phyloP scores from a whole-genome alignment of 192 early-diverging fungal genomes.

The Coemansia sp. region DNA sequence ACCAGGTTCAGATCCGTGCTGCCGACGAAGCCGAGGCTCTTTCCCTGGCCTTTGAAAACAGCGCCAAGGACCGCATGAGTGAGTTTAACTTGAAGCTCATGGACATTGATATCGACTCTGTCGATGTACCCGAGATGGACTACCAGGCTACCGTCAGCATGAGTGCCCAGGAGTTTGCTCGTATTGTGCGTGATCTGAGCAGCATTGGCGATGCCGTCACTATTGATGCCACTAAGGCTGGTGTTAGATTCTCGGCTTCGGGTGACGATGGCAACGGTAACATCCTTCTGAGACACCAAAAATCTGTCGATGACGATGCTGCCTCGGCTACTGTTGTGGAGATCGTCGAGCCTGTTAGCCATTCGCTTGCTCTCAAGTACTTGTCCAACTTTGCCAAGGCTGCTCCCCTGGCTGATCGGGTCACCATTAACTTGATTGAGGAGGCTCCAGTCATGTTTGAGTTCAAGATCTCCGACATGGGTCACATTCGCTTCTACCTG shows the following conservation, averaged over 20 bases:
- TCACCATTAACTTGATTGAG: conserved; percentile 77
- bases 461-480: conserved; percentile 84
- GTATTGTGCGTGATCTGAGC: conserved; percentile 84
- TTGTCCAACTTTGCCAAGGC: conserved; percentile 94
- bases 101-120: conserved; percentile 96
- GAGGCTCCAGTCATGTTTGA: conserved; percentile 93
- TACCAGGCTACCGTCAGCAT: conserved; percentile 90
- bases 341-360: conserved; percentile 70
- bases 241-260: conserved; percentile 79
- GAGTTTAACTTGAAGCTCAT: conserved; percentile 98
- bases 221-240: conserved; percentile 91
- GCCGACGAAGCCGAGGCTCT: conserved; percentile 83
- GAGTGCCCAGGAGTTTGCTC: conserved; percentile 85
- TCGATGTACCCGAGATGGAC: conserved; percentile 91
- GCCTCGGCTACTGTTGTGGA: conserved; percentile 69
- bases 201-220: conserved; percentile 84
- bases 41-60: conserved; percentile 70
- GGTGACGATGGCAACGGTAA: conserved; percentile 89
- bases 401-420: conserved; percentile 71
- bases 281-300: conserved; percentile 72
- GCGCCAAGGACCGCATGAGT: conserved; percentile 64
- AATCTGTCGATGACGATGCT: conserved; percentile 67
- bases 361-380: conserved; percentile 94
- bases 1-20: conserved; percentile 87
- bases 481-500: conserved; percentile 93